These are phyloP conservation scores for Zymoseptoria ardabiliae DNA, from an alignment of 2,329 filamentous ascomycete genomes.

Conservation along the genomic window DNA sequence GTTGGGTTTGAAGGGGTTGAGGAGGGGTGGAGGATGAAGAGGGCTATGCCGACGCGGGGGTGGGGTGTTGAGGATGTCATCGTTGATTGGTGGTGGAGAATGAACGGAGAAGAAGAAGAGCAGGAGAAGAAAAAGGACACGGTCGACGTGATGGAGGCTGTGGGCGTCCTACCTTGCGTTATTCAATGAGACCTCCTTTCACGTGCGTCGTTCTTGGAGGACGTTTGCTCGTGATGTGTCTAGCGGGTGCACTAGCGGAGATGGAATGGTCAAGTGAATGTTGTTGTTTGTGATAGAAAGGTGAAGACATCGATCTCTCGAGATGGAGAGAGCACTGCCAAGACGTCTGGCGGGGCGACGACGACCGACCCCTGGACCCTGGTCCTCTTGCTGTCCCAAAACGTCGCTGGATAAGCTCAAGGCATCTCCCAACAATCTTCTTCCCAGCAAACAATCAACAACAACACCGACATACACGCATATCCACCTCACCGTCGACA, in stretches of 20 bases:
- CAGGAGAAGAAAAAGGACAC: neutral
- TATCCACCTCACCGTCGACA: neutral
- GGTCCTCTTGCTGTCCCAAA: too few relatives aligned
- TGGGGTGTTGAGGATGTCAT: neutral
- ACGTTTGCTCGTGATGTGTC: neutral
- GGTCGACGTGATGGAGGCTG: neutral
- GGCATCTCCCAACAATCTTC: neutral
- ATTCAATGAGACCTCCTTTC: neutral
- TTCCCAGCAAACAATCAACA: neutral
- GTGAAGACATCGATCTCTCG: neutral
- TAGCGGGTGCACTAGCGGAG: neutral
- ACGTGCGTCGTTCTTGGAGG: neutral
- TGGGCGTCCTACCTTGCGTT: neutral
- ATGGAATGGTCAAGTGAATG: neutral
- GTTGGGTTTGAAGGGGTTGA: conserved; percentile 30
- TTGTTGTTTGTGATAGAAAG: neutral
- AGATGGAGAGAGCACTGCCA: neutral
- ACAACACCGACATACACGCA: neutral
- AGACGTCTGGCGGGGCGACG: neutral
- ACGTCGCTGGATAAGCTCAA: too few relatives aligned
- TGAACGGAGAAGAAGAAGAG: neutral
- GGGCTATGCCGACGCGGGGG: neutral
- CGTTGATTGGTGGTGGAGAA: neutral
- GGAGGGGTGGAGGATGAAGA: neutral
- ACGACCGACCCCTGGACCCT: neutral